Conservation (phyloP, 2,329 filamentous ascomycete species). For the Raffaelea albimanens region DNA sequence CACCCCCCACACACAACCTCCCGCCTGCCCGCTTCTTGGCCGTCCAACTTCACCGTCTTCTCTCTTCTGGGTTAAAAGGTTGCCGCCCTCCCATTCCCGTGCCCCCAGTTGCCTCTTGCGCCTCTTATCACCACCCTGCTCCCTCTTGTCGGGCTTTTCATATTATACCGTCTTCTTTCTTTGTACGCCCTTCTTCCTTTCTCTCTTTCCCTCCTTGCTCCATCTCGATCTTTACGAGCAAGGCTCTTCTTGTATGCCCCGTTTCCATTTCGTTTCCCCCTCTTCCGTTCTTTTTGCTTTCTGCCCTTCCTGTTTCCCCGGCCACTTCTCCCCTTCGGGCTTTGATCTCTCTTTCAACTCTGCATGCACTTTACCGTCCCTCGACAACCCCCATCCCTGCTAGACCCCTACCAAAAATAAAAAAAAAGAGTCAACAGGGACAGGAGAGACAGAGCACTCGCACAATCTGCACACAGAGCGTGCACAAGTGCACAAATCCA, state of each 20-base stretch:
- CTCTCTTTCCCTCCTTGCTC: not conserved
- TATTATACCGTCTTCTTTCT: not conserved
- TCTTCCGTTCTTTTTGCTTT: not conserved
- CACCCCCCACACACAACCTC: not conserved
- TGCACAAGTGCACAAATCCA: not conserved
- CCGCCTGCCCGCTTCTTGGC: not conserved
- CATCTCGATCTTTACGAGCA: too few species aligned
- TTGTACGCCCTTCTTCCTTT: not conserved
- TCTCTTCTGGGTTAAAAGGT: not conserved
- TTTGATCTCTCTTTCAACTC: too few species aligned
- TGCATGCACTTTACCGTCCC: too few species aligned
- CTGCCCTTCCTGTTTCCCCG: not conserved
- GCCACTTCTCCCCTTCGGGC: too few species aligned
- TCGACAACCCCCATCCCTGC: not conserved
- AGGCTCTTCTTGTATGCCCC: too few species aligned
- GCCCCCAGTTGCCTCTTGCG: too few species aligned
- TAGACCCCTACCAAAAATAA: slow-evolving; percentile 12
- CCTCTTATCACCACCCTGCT: not conserved
- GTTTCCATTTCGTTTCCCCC: too few species aligned
- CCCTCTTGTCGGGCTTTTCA: too few species aligned
- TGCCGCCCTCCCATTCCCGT: not conserved
- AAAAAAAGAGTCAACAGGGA: not conserved
- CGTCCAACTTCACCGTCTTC: not conserved
- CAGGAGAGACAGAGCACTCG: not conserved
- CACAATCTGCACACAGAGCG: too few species aligned